phyloP scores from a whole-genome alignment of 345 rosid species.

The Arabidopsis thaliana region TAIR10.1 NC_003076.8:26244501-26245000 shows the following conservation, averaged over 20 bases:
- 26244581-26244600: constrained; percentile 31
- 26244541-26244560: not conserved
- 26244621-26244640: not conserved
- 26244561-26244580: constrained; percentile 25
- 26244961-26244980: constrained; percentile 1
- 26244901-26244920: constrained; percentile 35
- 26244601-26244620: constrained; percentile 26
- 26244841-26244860: constrained; percentile 25
- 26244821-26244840: constrained; percentile 38
- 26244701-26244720: not conserved
- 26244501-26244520: constrained; percentile 31
- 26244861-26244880: constrained; percentile 15
- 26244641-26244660: not conserved
- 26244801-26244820: constrained; percentile 20
- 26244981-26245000: not conserved
- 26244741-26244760: constrained; percentile 14
- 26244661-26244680: not conserved
- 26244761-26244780: constrained; percentile 27
- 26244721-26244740: not conserved
- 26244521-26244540: not conserved
- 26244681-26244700: not conserved
- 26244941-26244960: constrained; percentile 15
- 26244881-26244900: constrained; percentile 24
- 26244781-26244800: constrained; percentile 25
- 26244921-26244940: constrained; percentile 20